Base-by-base conservation (phyloP, 2,329 filamentous ascomycete genomes). In the Pseudomassariella vexata region DNA sequence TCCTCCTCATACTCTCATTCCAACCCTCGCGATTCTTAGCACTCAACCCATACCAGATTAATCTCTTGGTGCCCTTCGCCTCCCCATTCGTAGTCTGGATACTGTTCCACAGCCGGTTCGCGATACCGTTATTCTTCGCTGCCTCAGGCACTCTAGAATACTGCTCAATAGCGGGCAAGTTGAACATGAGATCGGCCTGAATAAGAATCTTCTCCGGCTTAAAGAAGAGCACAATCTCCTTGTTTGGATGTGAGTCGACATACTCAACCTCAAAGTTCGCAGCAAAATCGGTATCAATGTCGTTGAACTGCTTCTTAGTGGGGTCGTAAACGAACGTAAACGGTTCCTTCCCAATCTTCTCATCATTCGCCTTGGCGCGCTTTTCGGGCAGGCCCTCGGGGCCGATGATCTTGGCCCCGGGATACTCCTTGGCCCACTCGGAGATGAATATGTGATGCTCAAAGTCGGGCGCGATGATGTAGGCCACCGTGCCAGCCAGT, bases 401-500 rank as follows among this genome's bases (percentile, higher is more conserved):
- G 1, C 80, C 90, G 48, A 96, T 74, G 28, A 98, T 70, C 48
- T 81, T 79, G 19, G 90, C 89, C 24, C 72, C 57, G 0, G 90
- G 89, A 55, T 77, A 96, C 17, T 77, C 84, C 29, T 73, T 65
- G 49, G 84, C 78, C 90, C 92, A 98, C 29, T 85, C 70, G 0
- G 84, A 82, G 33, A 98, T 57, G 66, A 92, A 94, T 55, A 98
- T 86, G 70, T 98, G 92, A 60, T 98, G 92, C 65, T 98, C 88
- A 32, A 85, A 71, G 57, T 98, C 92, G 1, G 83, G 77, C 1
- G 92, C 90, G 17, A 90, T 69, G 44, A 98, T 80, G 68, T 96
- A 96, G 45, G 73, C 75, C 31, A 95, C 76, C 24, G 77, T 70
- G 30, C 80, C 79, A 40, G 79, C 79, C 35, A 86, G 64, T 20